Evolutionary conservation across 2,329 filamentous ascomycete genomes (phyloP).

Genomic region (Chrysoporthe deuterocubensis): DNA sequence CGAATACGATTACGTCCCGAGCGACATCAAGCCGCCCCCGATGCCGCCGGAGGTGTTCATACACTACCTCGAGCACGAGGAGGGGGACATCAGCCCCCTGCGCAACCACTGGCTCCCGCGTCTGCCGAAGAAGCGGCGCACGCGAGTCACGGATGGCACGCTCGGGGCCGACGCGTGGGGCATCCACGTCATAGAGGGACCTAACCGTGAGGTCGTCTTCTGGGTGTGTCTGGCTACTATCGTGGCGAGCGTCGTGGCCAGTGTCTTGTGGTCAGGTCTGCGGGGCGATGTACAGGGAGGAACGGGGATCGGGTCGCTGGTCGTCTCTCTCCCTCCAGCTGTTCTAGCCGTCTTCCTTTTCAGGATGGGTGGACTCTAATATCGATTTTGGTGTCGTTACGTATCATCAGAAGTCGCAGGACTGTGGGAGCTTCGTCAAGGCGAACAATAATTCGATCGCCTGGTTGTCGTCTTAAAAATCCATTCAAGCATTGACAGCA

Average conservation of each 20-base stretch:
- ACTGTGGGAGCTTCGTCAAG: background rate
- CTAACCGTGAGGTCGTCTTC: slow-evolving; percentile 17
- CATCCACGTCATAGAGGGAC: slow-evolving; percentile 11
- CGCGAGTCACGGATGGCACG: slow-evolving; percentile 29
- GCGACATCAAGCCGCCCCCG: slow-evolving; percentile 3
- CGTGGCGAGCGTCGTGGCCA: slow-evolving; percentile 4
- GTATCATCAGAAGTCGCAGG: background rate
- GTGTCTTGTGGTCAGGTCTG: slow-evolving; percentile 5
- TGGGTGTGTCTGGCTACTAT: background rate
- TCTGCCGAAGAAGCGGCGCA: slow-evolving; percentile 34
- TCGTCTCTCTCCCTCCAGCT: background rate
- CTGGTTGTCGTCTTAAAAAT: background rate
- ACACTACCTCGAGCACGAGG: slow-evolving; percentile 16
- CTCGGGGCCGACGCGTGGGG: slow-evolving; percentile 24
- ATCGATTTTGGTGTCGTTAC: background rate
- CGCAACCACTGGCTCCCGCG: slow-evolving; percentile 33
- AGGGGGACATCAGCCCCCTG: slow-evolving; percentile 7
- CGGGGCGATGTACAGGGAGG: slow-evolving; percentile 8
- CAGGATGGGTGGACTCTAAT: slow-evolving; percentile 1
- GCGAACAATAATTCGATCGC: background rate
- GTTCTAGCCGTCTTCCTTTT: slow-evolving; percentile 8
- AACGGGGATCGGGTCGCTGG: background rate
- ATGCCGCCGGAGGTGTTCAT: slow-evolving; percentile 20
- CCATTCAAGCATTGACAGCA: background rate
- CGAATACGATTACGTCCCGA: slow-evolving; percentile 12